Evolutionary conservation across 1,284 basidiomycete species (phyloP), one percentile per base, ranked within the genome.

Genomic region (Irpex sp.): DNA sequence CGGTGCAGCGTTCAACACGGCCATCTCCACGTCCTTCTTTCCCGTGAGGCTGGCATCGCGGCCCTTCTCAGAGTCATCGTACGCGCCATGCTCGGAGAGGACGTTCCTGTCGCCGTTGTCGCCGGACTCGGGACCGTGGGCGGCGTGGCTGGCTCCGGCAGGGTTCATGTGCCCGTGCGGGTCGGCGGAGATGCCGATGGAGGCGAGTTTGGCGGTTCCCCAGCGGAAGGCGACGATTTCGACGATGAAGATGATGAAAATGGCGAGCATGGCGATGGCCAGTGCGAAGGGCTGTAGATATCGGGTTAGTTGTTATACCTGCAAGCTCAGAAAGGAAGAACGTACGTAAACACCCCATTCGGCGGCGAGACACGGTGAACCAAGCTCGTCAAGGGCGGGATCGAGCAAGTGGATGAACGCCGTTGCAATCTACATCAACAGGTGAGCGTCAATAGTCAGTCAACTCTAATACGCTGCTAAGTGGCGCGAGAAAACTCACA

Each of bases 401-500:
- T 84, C 78, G 8, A 97, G 81, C 0, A 97, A 82, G 74, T 96
- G 94, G 63, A 96, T 94, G 73, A 96, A 95, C 0, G 91, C 90
- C 1, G 97, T 98, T 0, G 95, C 94, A 67, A 98, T 93, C 90
- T 92, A 67, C 9, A n/a, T 26, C 17, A 54, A 15, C 17, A 59
- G 5, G 13, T 56, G 7, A 60, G 34, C 13, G 57, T 37, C 17
- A n/a, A 51, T 21, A 17, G 17, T 51, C 44, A 48, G 9, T 19
- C 74, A 65, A 71, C 34, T 54, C 48, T 9, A 67, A 60, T 59
- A 68, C 59, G 9, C 51, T 9, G 51, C n/a, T 49, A 36, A 5
- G 38, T 57, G 26, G 51, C 55, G 15, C 59, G 54, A 26, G 26
- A 26, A 26, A 13, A 79, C 86, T 69, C 66, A 91, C 90, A 72